Evolutionary conservation across 495 filamentous ascomycete genomes (phyloP), one percentile per base, ranked within the genome.

Genomic region (Aspergillus avenaceus): DNA sequence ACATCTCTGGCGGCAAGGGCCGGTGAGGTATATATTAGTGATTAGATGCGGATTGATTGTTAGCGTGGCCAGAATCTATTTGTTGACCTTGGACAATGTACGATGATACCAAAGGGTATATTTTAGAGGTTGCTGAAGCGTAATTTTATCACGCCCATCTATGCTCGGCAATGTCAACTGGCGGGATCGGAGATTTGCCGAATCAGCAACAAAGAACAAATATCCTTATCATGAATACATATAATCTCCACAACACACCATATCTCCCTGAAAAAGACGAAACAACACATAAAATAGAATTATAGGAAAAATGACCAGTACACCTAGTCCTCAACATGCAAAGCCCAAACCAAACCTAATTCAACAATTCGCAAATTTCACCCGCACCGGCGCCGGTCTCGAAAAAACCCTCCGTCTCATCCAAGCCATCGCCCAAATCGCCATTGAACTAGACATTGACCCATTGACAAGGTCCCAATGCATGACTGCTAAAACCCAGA

Each of bases 391-490:
- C 26, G 49, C 65, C 41, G 84, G 83, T 4, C 71, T 86, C 12
- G 84, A 87, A 54, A 79, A 82, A 51, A 79, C 75, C 32, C 72
- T 86, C 52, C 81, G 84, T 32, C 64, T 83, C 47, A 56, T 85
- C 50, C 84, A 87, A 62, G 62, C 80, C 29, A 26, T 77, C 23
- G 60, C 71, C 7, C 76, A 79, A 46, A 73, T 84, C 50, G 63
- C 73, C 19, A 60, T 70, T 5, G 70, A 65, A 14, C 71, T 73
- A 45, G 52, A 66, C 9, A 41, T 66, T 16, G 58, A 62, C 29
- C 56, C 32, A 9, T 58, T 52, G 0, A 62, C 62, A 0, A 50
- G n/a, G n/a, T n/a, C 59, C 47, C 59, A 55, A 38, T 61, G 63
- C 47, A 58, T 50, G 1, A 55, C 53, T 1, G 64, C 66, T 2